A percentile compares a stretch with the other conserved stretches of the same genome.
These are phyloP conservation scores for Hortaea werneckii DNA, from an alignment of 2,329 filamentous ascomycete genomes.

Conservation along the genomic window DNA sequence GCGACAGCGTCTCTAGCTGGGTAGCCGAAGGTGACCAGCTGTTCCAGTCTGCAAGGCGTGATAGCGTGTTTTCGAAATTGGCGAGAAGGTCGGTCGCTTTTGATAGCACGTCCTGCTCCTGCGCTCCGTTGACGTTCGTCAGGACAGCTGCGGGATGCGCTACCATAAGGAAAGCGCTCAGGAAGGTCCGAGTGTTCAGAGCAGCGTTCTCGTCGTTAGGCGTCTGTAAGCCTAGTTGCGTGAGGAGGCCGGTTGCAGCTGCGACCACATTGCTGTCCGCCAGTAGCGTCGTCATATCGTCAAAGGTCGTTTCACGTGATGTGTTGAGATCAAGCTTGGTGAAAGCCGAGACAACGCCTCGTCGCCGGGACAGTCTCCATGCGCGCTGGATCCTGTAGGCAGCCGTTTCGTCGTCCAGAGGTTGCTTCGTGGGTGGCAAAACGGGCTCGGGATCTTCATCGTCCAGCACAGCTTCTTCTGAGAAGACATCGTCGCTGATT, in stretches of 20 bases:
- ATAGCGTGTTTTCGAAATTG: conserved; percentile 65
- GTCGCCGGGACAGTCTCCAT: conserved; percentile 54
- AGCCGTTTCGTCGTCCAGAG: conserved; percentile 51
- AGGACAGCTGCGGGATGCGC: conserved; percentile 71
- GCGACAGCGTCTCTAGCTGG: conserved; percentile 52
- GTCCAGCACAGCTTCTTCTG: conserved; percentile 33
- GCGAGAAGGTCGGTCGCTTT: conserved; percentile 70
- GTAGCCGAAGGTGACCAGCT: conserved; percentile 55
- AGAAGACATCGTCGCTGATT: conserved; percentile 27
- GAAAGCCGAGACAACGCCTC: conserved; percentile 55
- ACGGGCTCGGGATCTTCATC: conserved; percentile 19
- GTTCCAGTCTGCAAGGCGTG: conserved; percentile 55
- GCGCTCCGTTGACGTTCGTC: conserved; percentile 61
- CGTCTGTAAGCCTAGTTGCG: conserved; percentile 53
- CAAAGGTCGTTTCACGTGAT: conserved; percentile 57
- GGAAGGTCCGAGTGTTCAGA: conserved; percentile 64
- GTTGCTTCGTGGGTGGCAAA: not conserved
- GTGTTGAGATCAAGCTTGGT: conserved; percentile 42
- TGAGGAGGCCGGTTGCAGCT: conserved; percentile 56
- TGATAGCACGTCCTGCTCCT: conserved; percentile 61
- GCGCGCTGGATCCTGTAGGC: conserved; percentile 57
- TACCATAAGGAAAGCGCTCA: conserved; percentile 70
- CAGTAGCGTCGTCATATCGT: conserved; percentile 60
- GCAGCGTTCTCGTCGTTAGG: conserved; percentile 50
- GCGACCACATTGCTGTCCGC: conserved; percentile 56